Base-by-base conservation (phyloP, 2,329 filamentous ascomycete genomes). In the Exophiala lecanii-corni region DNA sequence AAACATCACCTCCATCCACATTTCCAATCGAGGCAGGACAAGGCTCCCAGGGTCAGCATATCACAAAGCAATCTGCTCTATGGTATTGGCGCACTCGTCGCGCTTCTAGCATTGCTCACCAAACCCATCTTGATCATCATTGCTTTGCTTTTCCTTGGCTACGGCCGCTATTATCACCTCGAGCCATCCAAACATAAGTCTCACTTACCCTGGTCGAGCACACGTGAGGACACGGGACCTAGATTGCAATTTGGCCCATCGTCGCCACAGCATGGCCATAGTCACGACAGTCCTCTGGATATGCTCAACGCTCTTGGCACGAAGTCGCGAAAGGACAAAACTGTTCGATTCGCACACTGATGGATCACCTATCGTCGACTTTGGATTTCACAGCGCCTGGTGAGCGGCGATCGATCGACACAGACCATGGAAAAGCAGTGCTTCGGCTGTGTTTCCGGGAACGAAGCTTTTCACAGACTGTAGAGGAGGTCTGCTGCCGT, bases 81-180 rank as follows among this genome's bases (percentile, higher is more conserved):
- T 26, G 16, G 30, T 7, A 16, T 20, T 10, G 36, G 38, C 5
- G 31, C 33, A 4, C 21, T 43, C n/a, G 6, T 43, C 16, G 45
- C 35, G n/a, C 25, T 31, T n/a, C 3, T 43, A 10, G 17, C 42
- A 6, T 30, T 47, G 6, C 16, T 47, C 9, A 34, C 45, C 15
- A 39, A 32, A 9, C 45, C 45, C 2, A 19, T 34, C n/a, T 36
- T 47, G 26, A 25, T 43, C 6, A 6, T 46, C n/a, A 10, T 41
- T 9, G 38, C 23, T 9, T 9, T 41, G 3, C 15, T 41, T 9
- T 18, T 41, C 13, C 25, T 41, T 21, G 43, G 43, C 2, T 46
- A 46, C 13, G 43, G 43, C 5, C 31, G 37, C 10, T 5, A 41
- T 17, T 41, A 46, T 18, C 43, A 46, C 16, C 13, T 46, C n/a